These are phyloP conservation scores for Pueraria montana DNA, from an alignment of 306 rosid species.

Conservation along the genomic window DNA sequence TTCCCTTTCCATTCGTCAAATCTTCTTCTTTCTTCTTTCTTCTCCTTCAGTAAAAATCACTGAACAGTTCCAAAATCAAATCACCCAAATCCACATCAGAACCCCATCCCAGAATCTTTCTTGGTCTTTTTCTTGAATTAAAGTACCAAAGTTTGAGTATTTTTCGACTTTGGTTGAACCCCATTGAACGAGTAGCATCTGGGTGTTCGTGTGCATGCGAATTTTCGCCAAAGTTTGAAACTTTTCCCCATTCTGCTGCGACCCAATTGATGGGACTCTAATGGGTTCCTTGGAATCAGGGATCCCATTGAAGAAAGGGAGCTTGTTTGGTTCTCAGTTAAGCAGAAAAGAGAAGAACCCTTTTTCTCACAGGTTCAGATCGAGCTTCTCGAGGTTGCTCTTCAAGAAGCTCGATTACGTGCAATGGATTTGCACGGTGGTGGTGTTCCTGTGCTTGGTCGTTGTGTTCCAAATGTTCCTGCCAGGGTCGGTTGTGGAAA, in stretches of 20 bases:
- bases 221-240: conserved; percentile 41
- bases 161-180: conserved; percentile 35
- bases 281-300: conserved; percentile 94
- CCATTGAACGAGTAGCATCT: conserved; percentile 37
- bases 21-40: conserved; percentile 21
- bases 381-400: conserved; percentile 84
- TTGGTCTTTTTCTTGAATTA: conserved; percentile 36
- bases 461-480: conserved; percentile 87
- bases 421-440: conserved; percentile 94
- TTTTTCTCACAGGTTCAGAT: conserved; percentile 84
- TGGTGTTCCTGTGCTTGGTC: conserved; percentile 79
- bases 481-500: conserved; percentile 82
- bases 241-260: conserved; percentile 30
- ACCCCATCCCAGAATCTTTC: conserved; percentile 51
- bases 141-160: conserved; percentile 35
- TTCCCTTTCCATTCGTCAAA: conserved; percentile 37
- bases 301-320: conserved; percentile 75
- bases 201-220: conserved; percentile 48
- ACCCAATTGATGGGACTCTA: conserved; percentile 68
- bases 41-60: conserved; percentile 21
- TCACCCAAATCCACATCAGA: conserved; percentile 53
- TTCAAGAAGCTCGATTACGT: conserved; percentile 85
- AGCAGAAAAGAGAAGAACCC: conserved; percentile 67
- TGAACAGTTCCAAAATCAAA: conserved; percentile 31
- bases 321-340: conserved; percentile 62